These are phyloP conservation scores for Ascocoryne sarcoides DNA, from an alignment of 2,329 filamentous ascomycete species.

Conservation along the genomic window DNA sequence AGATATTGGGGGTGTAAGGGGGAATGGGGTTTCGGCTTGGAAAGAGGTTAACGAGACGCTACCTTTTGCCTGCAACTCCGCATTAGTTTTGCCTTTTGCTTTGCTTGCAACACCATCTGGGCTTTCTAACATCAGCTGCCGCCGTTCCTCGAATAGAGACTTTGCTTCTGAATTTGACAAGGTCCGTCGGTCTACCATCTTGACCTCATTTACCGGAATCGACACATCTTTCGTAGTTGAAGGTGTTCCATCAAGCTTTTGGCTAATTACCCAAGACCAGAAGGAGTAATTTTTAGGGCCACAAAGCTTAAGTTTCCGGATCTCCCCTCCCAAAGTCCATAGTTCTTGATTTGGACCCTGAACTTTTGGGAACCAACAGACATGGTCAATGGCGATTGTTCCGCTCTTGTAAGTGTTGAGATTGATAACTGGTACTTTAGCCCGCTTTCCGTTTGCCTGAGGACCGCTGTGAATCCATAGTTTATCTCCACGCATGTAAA, in stretches of 20 bases:
- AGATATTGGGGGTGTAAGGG: not conserved
- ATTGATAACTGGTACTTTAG: constrained; percentile 19
- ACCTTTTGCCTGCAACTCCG: no score
- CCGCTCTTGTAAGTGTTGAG: constrained; percentile 15
- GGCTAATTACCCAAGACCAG: constrained; percentile 18
- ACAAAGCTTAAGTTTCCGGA: constrained; percentile 9
- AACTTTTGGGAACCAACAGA: constrained; percentile 19
- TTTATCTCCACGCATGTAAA: constrained; percentile 10
- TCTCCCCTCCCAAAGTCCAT: constrained; percentile 18
- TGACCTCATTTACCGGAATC: constrained; percentile 9
- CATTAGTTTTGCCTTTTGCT: no score
- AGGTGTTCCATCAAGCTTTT: constrained; percentile 10
- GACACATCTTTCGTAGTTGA: constrained; percentile 9
- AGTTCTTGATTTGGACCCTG: constrained; percentile 12
- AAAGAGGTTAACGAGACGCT: no score
- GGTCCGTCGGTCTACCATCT: not conserved
- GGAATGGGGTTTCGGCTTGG: no score
- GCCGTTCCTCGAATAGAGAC: not conserved
- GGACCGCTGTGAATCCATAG: constrained; percentile 18
- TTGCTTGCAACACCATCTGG: not conserved
- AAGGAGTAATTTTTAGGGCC: constrained; percentile 7
- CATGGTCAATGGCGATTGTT: constrained; percentile 12
- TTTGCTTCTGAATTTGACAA: not conserved
- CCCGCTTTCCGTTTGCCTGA: constrained; percentile 2
- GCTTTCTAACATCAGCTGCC: not conserved